Conservation (phyloP, 768 basidiomycete species). For the Gloeostereum incarnatum region DNA sequence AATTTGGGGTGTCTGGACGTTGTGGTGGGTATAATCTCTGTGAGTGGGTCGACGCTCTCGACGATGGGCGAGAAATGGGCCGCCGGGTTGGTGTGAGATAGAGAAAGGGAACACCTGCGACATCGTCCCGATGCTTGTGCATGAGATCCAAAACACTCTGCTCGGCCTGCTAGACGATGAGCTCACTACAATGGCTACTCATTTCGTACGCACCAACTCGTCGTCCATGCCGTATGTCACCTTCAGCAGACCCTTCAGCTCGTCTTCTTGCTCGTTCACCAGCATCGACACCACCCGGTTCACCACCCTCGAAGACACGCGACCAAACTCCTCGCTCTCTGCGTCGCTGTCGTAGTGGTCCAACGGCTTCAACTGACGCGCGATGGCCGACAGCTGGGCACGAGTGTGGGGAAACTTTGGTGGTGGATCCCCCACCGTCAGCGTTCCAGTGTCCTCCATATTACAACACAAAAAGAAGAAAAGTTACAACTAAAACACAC, state of each 20-base stretch:
- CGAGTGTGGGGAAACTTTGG: constrained; percentile 73
- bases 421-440: too few relatives aligned
- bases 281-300: constrained; percentile 63
- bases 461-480: too few relatives aligned
- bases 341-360: constrained; percentile 50
- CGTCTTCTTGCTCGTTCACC: constrained; percentile 79
- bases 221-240: constrained; percentile 61
- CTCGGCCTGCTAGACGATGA: constrained; percentile 48
- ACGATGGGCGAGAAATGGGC: constrained; percentile 74
- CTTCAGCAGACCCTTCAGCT: constrained; percentile 69
- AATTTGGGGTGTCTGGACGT: constrained; percentile 72
- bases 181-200: constrained; percentile 8
- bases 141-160: constrained; percentile 89
- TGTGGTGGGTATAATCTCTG: constrained; percentile 44
- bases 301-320: constrained; percentile 56
- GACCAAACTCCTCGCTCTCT: constrained; percentile 40
- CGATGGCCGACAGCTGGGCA: constrained; percentile 68
- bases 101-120: constrained; percentile 73
- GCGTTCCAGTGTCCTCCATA: too few relatives aligned
- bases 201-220: constrained; percentile 43
- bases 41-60: constrained; percentile 67
- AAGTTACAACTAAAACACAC: too few relatives aligned
- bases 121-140: constrained; percentile 89
- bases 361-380: constrained; percentile 58
- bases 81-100: constrained; percentile 75